A percentile compares a stretch with the other conserved stretches of the same genome.
These are phyloP conservation scores for Neurospora africana DNA, from an alignment of 495 filamentous ascomycete genomes.

Conservation along the genomic window DNA sequence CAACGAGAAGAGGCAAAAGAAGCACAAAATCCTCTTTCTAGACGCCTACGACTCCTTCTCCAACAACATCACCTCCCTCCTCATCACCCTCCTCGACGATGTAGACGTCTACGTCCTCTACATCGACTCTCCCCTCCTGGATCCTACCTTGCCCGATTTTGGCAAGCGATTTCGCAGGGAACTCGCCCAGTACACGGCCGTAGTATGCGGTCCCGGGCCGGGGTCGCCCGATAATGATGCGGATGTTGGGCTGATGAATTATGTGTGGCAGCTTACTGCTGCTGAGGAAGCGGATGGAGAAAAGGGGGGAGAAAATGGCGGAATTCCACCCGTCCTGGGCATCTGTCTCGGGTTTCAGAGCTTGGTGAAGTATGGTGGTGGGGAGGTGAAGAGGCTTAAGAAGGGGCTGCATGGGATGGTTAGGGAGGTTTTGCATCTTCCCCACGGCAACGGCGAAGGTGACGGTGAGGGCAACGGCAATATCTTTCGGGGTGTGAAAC, in stretches of 20 bases:
- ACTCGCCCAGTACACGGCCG: slow-evolving; percentile 56
- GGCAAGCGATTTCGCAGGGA: slow-evolving; percentile 22
- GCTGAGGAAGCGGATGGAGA: slow-evolving; percentile 29
- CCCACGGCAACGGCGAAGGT: slow-evolving; percentile 6
- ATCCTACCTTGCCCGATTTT: slow-evolving; percentile 4
- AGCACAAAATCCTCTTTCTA: slow-evolving; percentile 55
- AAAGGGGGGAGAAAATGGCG: background rate
- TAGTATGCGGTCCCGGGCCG: slow-evolving; percentile 73
- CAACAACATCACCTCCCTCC: slow-evolving; percentile 77
- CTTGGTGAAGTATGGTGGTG: slow-evolving; percentile 57
- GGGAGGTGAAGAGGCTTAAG: slow-evolving; percentile 47
- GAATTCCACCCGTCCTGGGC: slow-evolving; percentile 63
- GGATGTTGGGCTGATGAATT: slow-evolving; percentile 71
- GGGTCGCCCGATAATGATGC: slow-evolving; percentile 47
- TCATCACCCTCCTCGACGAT: slow-evolving; percentile 47
- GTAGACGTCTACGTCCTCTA: slow-evolving; percentile 60
- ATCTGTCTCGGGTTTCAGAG: slow-evolving; percentile 93
- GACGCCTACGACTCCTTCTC: slow-evolving; percentile 96
- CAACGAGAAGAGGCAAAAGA: background rate
- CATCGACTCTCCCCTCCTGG: slow-evolving; percentile 48
- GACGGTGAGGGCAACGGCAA: slow-evolving; percentile 10
- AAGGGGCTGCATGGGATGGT: slow-evolving; percentile 77
- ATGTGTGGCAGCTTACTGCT: slow-evolving; percentile 57
- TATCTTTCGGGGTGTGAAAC: slow-evolving; percentile 41
- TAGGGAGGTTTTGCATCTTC: slow-evolving; percentile 44